phyloP scores from a whole-genome alignment of 1,139 yeast genomes.

The Kurtzmaniella natalensis region DNA sequence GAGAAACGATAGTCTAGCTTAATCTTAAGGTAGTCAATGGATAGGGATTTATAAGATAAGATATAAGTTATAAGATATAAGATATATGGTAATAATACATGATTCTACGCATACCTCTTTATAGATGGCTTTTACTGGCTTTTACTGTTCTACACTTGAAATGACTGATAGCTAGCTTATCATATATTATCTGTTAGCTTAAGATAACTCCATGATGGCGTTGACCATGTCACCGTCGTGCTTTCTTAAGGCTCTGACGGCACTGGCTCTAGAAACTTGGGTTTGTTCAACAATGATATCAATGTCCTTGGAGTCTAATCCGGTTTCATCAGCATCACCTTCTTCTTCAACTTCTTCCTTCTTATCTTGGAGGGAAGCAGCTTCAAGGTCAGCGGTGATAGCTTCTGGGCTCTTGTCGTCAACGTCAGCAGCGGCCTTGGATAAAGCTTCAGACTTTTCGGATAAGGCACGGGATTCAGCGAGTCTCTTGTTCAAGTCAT shows the following conservation, averaged over 20 bases:
- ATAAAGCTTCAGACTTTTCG: conserved; percentile 59
- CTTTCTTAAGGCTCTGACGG: conserved; percentile 82
- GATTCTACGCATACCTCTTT: too few relatives aligned
- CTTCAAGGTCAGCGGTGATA: conserved; percentile 88
- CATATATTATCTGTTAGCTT: conserved; percentile 12
- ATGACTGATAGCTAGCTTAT: too few relatives aligned
- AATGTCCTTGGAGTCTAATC: conserved; percentile 74
- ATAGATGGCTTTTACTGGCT: too few relatives aligned
- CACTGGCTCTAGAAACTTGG: conserved; percentile 81
- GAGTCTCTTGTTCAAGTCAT: conserved; percentile 79
- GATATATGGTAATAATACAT: background rate
- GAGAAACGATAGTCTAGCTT: too few relatives aligned
- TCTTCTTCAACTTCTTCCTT: conserved; percentile 55
- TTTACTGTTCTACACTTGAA: too few relatives aligned
- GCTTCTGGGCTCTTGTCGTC: conserved; percentile 64
- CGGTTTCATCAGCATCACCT: conserved; percentile 72
- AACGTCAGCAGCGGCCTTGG: conserved; percentile 47
- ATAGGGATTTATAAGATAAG: too few relatives aligned
- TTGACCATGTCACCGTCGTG: conserved; percentile 95
- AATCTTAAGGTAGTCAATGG: too few relatives aligned
- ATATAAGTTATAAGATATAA: too few relatives aligned
- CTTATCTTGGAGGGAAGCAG: conserved; percentile 57
- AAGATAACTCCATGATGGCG: conserved; percentile 86
- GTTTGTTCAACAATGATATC: conserved; percentile 87
- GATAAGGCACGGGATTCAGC: conserved; percentile 54